Conservation (phyloP, 2,329 filamentous ascomycete genomes). For the Akanthomyces muscarius region DNA sequence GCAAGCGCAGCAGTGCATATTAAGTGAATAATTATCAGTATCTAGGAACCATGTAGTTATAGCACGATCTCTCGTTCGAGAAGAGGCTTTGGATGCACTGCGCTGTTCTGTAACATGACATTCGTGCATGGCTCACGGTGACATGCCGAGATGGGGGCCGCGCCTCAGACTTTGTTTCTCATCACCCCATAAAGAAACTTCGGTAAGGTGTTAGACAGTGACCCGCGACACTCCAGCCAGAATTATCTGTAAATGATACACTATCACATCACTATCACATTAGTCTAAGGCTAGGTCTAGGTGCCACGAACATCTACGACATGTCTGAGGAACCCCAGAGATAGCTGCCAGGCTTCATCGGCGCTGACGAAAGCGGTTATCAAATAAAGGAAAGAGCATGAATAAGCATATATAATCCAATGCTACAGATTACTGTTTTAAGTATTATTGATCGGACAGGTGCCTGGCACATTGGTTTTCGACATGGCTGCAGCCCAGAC, state of each 20-base stretch:
- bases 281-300: not conserved
- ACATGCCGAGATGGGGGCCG: not conserved
- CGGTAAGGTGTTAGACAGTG: constrained; percentile 1
- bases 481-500: too few species aligned
- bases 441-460: not conserved
- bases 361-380: not conserved
- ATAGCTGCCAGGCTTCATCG: not conserved
- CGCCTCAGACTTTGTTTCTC: constrained; percentile 13
- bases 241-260: not conserved
- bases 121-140: not conserved
- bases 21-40: not conserved
- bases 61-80: not conserved
- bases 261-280: not conserved
- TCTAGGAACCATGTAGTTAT: not conserved
- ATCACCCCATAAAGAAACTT: not conserved
- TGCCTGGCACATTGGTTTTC: too few species aligned
- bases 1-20: not conserved
- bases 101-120: not conserved
- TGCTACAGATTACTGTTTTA: too few species aligned
- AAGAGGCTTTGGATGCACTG: not conserved
- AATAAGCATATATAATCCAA: too few species aligned
- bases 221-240: not conserved
- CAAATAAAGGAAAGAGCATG: not conserved
- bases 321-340: not conserved
- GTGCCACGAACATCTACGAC: constrained; percentile 9